These are phyloP conservation scores for Priceomyces haplophilus DNA, from an alignment of 805 yeast species.

Conservation along the genomic window DNA sequence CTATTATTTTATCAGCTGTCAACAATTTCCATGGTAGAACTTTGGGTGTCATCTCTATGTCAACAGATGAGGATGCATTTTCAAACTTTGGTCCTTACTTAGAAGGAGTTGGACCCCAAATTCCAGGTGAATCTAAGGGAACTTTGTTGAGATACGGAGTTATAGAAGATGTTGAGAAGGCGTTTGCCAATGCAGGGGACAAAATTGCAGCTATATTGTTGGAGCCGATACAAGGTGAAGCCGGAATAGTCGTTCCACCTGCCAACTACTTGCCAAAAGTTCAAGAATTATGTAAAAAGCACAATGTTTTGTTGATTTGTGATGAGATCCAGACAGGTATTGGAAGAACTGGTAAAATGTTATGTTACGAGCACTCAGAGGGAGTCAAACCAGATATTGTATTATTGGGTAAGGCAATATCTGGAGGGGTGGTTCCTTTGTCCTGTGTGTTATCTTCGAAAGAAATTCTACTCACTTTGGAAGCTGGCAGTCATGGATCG, in stretches of 20 bases:
- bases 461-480: conserved; percentile 83
- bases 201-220: conserved; percentile 85
- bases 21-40: conserved; percentile 97
- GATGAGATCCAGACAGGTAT: conserved; percentile 98
- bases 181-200: conserved; percentile 79
- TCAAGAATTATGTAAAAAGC: conserved; percentile 67
- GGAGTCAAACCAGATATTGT: conserved; percentile 85
- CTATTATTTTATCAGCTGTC: conserved; percentile 81
- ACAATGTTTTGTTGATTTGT: conserved; percentile 86
- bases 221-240: conserved; percentile 98
- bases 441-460: conserved; percentile 87
- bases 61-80: conserved; percentile 92
- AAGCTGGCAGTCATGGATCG: conserved; percentile 96
- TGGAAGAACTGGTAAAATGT: conserved; percentile 93
- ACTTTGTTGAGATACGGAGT: conserved; percentile 73
- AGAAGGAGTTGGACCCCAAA: conserved; percentile 75
- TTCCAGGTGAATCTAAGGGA: conserved; percentile 68
- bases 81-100: conserved; percentile 87
- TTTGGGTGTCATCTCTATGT: conserved; percentile 90
- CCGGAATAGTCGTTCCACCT: conserved; percentile 95
- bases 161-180: conserved; percentile 81
- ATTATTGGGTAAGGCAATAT: conserved; percentile 87
- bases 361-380: conserved; percentile 82
- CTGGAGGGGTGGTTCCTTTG: conserved; percentile 93
- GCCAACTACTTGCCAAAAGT: conserved; percentile 72